Evolutionary conservation across 2,329 filamentous ascomycete species (phyloP).

Genomic region (Setomelanomma holmii): DNA sequence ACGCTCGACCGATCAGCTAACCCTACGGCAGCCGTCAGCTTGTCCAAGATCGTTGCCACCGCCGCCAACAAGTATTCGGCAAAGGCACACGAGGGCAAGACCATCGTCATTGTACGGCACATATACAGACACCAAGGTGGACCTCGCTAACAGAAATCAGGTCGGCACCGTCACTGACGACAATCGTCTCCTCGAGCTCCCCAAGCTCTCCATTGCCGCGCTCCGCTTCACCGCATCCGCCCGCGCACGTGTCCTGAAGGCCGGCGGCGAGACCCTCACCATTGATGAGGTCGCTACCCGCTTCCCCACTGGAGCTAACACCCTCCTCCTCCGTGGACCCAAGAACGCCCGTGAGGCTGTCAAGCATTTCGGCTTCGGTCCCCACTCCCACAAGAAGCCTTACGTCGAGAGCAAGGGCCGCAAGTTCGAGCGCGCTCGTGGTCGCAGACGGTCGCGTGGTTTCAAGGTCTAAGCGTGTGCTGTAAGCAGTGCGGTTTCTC

Average conservation of each 20-base stretch:
- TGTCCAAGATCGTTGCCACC: constrained; percentile 81
- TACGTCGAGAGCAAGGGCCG: constrained; percentile 98
- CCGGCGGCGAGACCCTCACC: constrained; percentile 93
- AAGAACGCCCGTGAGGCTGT: constrained; percentile 98
- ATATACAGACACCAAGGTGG: background rate
- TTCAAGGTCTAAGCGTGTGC: constrained; percentile 91
- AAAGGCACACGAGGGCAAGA: constrained; percentile 74
- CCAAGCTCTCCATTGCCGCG: constrained; percentile 92
- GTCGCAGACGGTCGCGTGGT: constrained; percentile 95
- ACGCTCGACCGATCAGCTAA: constrained; percentile 21
- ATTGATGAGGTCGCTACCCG: constrained; percentile 97
- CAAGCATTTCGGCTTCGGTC: constrained; percentile 99
- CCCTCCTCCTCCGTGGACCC: constrained; percentile 92
- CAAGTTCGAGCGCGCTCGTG: constrained; percentile 99
- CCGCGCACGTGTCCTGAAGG: constrained; percentile 89
- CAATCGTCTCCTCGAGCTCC: constrained; percentile 82
- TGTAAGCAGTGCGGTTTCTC: constrained; percentile 43
- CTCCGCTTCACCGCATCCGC: constrained; percentile 97
- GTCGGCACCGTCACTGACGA: constrained; percentile 96
- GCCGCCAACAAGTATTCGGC: constrained; percentile 60
- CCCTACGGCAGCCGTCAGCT: constrained; percentile 69
- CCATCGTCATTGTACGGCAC: constrained; percentile 73
- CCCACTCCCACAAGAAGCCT: constrained; percentile 99
- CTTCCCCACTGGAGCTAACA: constrained; percentile 95
- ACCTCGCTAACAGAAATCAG: constrained; percentile 25